A percentile compares a stretch with the other conserved stretches of the same genome.
These are phyloP conservation scores for Kernera saxatilis DNA, from an alignment of 345 rosid species.

Conservation along the genomic window DNA sequence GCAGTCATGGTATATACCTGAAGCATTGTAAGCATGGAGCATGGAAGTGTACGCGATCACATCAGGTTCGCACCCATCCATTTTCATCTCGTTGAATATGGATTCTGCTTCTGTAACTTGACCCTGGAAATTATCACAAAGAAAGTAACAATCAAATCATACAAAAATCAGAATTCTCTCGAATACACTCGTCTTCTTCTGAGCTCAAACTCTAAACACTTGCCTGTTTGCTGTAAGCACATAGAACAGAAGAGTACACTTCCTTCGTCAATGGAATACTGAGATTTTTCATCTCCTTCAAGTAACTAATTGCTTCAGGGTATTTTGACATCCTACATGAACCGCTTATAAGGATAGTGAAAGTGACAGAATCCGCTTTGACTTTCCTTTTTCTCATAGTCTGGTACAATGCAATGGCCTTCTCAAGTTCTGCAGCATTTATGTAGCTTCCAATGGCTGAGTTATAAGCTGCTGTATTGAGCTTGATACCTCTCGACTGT, in stretches of 20 bases:
- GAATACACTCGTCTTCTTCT: background rate
- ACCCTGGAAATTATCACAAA: conserved; percentile 40
- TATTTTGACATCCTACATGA: conserved; percentile 70
- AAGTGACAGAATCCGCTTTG: conserved; percentile 69
- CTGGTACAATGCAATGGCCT: conserved; percentile 55
- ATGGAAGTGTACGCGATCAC: conserved; percentile 72
- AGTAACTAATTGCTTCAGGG: conserved; percentile 64
- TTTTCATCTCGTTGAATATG: conserved; percentile 67
- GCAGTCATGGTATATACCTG: conserved; percentile 36
- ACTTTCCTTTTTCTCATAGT: conserved; percentile 69
- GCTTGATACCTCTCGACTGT: conserved; percentile 62
- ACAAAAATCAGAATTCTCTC: background rate
- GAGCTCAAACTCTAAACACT: conserved; percentile 25
- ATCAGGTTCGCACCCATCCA: conserved; percentile 65
- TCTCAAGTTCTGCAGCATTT: conserved; percentile 76
- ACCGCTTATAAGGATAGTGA: conserved; percentile 69
- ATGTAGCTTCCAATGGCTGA: conserved; percentile 84
- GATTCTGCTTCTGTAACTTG: conserved; percentile 72
- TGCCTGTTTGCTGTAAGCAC: conserved; percentile 79
- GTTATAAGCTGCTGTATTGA: conserved; percentile 80
- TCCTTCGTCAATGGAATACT: conserved; percentile 66
- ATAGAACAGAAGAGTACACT: conserved; percentile 68
- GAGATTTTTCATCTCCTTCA: conserved; percentile 54
- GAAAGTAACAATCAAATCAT: background rate
- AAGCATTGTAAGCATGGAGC: conserved; percentile 68